Evolutionary conservation across 2,329 filamentous ascomycete species (phyloP), one percentile per base, ranked within the genome.

Genomic region (Aspergillus novoparasiticus): DNA sequence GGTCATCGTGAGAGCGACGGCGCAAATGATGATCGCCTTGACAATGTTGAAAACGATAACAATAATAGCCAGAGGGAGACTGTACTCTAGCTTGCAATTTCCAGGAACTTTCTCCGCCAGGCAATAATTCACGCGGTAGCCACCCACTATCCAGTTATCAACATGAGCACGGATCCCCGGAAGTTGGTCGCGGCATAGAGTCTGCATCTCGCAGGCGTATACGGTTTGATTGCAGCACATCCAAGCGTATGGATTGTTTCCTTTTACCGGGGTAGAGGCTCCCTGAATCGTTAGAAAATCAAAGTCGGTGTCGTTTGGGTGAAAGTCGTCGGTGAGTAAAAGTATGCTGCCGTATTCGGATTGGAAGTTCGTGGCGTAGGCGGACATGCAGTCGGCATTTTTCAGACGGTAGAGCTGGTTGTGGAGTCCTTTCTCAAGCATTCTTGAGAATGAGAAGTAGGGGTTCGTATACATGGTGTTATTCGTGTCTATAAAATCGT

Each of bases 11-110:
- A 63, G 55, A 1, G 63, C 58, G 8, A 45, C 32, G 14, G 11
- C 23, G 41, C 41, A 48, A 6, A 64, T 19, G 0, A 58, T 34
- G n/a, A 39, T 55, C 2, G 58, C 54, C 45, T 74, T 72, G 19
- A 67, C 45, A 0, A 67, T 5, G 48, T 70, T 72, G 53, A 66
- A 69, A 3, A 60, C 30, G 23, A 73, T 71, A 4, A 73, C 64
- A n/a, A 66, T 46, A 19, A 69, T 39, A 12, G 39, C 53, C 28
- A 67, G 28, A 16, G 66, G 60, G 14, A 66, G 60, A 41, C 65
- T 69, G 59, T 63, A 69, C 30, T 61, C 32, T 26, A 71, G 51
- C 48, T 60, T 62, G 56, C 71, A 73, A 6, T 60, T 28, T 30
- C 71, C 66, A 1, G 64, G 34, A 1, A 68, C 50, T 26, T 62